Conservation (phyloP, 495 filamentous ascomycete genomes). For the Terfezia boudieri region DNA sequence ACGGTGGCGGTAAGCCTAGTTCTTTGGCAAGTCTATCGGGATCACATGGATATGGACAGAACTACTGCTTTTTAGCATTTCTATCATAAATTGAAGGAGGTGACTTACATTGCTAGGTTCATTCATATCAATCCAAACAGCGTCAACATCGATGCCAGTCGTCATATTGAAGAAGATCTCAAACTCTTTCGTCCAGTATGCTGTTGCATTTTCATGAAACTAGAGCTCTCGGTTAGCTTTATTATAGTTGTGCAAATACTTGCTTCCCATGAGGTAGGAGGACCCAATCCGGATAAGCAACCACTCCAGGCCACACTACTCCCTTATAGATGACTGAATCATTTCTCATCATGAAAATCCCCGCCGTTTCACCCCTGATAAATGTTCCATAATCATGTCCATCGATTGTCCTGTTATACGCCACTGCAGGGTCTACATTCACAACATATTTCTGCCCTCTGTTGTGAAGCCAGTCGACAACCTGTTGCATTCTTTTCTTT, state of each 20-base stretch:
- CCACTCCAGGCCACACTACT: conserved; percentile 72
- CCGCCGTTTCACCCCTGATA: conserved; percentile 30
- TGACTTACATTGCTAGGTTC: conserved; percentile 28
- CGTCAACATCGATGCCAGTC: conserved; percentile 59
- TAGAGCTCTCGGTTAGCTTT: too few relatives aligned
- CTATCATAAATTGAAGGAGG: too few relatives aligned
- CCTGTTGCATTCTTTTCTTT: conserved; percentile 37
- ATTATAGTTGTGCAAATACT: too few relatives aligned
- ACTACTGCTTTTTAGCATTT: conserved; percentile 20
- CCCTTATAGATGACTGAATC: conserved; percentile 51
- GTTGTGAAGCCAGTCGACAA: conserved; percentile 48
- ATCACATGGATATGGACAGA: conserved; percentile 56
- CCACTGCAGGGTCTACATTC: conserved; percentile 73
- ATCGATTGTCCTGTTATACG: conserved; percentile 28
- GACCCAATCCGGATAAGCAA: conserved; percentile 67
- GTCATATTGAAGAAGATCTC: conserved; percentile 39
- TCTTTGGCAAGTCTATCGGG: conserved; percentile 30
- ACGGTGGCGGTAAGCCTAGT: conserved; percentile 39
- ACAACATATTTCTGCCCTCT: conserved; percentile 60
- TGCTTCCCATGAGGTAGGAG: too few relatives aligned
- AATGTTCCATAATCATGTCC: too few relatives aligned
- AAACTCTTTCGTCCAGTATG: conserved; percentile 61
- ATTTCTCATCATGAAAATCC: conserved; percentile 40
- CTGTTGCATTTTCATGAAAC: conserved; percentile 21
- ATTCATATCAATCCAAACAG: conserved; percentile 76